phyloP scores from a whole-genome alignment of 2,329 filamentous ascomycete genomes.

The Penicillium verrucosum region DNA sequence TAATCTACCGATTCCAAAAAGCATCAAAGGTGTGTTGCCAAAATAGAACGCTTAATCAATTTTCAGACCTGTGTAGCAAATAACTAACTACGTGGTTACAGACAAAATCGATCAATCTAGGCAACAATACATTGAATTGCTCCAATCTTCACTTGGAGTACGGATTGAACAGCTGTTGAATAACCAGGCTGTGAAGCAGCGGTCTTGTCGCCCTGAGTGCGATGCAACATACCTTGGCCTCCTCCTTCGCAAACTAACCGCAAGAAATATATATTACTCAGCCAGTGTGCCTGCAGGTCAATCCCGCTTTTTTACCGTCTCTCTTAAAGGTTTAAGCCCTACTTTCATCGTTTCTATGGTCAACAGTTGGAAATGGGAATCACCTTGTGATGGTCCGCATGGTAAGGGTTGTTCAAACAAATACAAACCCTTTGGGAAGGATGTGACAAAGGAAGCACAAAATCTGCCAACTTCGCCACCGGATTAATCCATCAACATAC shows the following conservation, averaged over 20 bases:
- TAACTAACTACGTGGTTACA: neutral
- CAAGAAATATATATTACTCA: neutral
- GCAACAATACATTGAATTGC: neutral
- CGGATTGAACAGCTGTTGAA: neutral
- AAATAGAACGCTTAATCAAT: neutral
- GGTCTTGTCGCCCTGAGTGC: neutral
- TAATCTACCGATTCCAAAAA: neutral
- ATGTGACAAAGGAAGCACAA: neutral
- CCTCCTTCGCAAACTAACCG: neutral
- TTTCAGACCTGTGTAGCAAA: neutral
- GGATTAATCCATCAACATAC: neutral
- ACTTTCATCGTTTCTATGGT: neutral
- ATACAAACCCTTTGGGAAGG: neutral
- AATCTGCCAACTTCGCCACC: neutral
- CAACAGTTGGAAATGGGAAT: neutral
- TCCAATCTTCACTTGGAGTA: neutral
- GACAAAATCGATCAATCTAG: neutral
- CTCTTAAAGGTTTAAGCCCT: neutral
- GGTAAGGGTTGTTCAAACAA: neutral
- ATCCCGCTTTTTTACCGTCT: neutral
- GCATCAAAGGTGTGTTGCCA: neutral
- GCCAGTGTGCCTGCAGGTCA: neutral
- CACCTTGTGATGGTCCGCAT: neutral
- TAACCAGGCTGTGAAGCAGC: rapidly evolving
- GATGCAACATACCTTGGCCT: neutral